A percentile compares a stretch with the other conserved stretches of the same genome.
phyloP scores from a whole-genome alignment of 352 stramenopile genomes.

The Phytophthora chlamydospora region DNA sequence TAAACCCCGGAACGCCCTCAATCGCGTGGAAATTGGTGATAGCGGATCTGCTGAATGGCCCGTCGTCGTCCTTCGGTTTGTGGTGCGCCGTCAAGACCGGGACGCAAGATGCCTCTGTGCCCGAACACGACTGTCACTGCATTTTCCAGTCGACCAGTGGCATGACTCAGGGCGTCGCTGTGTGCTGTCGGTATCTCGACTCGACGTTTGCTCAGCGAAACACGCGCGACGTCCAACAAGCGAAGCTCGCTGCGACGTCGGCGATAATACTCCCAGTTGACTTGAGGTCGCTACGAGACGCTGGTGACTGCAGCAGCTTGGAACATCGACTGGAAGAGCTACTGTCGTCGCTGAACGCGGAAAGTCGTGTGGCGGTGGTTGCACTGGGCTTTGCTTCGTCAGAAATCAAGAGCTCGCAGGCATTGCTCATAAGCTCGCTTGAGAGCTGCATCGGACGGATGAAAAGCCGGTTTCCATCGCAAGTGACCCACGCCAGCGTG shows the following conservation, averaged over 20 bases:
- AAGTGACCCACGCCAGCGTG: slow-evolving; percentile 31
- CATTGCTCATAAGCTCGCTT: slow-evolving; percentile 30
- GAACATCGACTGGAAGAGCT: slow-evolving; percentile 49
- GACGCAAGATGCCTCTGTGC: slow-evolving; percentile 36
- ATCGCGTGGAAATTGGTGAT: slow-evolving; percentile 77
- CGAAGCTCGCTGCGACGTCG: slow-evolving; percentile 54
- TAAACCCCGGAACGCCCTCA: slow-evolving; percentile 20
- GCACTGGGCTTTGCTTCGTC: slow-evolving; percentile 50
- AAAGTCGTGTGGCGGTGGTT: slow-evolving; percentile 42
- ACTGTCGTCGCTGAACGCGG: slow-evolving; percentile 35
- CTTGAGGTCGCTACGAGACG: slow-evolving; percentile 46
- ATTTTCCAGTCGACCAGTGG: slow-evolving; percentile 28
- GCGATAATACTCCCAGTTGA: slow-evolving; percentile 65
- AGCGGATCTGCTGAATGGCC: slow-evolving; percentile 66
- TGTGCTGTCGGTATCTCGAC: slow-evolving; percentile 74
- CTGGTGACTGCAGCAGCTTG: slow-evolving; percentile 40
- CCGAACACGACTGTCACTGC: slow-evolving; percentile 34
- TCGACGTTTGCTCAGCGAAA: slow-evolving; percentile 36
- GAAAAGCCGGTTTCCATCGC: slow-evolving; percentile 23
- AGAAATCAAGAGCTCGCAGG: slow-evolving; percentile 28
- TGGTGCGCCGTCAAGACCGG: slow-evolving; percentile 74
- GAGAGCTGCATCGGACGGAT: slow-evolving; percentile 38
- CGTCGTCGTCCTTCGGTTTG: slow-evolving; percentile 65
- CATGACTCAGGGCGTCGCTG: slow-evolving; percentile 28
- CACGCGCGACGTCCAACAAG: slow-evolving; percentile 18